Conservation (phyloP, 495 filamentous ascomycete species). For the Baudoinia panamericana region DNA sequence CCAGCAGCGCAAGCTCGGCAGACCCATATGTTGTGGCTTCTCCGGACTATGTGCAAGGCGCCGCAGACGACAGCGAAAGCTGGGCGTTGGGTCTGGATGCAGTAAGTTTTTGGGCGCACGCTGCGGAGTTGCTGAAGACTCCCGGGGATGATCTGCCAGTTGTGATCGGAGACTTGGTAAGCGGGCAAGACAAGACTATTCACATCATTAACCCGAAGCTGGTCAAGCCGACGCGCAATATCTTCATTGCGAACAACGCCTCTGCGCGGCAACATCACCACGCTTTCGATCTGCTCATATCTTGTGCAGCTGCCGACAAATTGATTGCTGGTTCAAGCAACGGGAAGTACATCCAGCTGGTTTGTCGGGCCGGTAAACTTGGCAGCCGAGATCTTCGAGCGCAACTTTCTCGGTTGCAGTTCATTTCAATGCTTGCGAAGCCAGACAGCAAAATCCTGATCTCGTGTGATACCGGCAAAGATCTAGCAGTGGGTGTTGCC, state of each 20-base stretch:
- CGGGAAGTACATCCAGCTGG: constrained; percentile 44
- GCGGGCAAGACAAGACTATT: constrained; percentile 7
- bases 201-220: constrained; percentile 10
- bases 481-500: constrained; percentile 50
- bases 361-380: constrained; percentile 50
- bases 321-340: constrained; percentile 7
- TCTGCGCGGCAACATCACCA: constrained; percentile 7
- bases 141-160: constrained; percentile 51
- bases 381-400: constrained; percentile 63
- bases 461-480: constrained; percentile 49
- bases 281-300: constrained; percentile 26
- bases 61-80: constrained; percentile 81
- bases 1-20: constrained; percentile 48
- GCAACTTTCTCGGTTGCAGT: constrained; percentile 44
- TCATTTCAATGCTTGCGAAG: constrained; percentile 23
- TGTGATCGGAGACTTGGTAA: constrained; percentile 46
- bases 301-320: constrained; percentile 18
- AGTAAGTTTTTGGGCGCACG: constrained; percentile 61
- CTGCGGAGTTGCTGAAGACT: constrained; percentile 40
- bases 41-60: constrained; percentile 83
- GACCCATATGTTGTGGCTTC: constrained; percentile 57
- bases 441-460: constrained; percentile 30
- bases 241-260: constrained; percentile 22
- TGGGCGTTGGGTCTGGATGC: constrained; percentile 67
- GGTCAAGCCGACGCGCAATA: constrained; percentile 27